These are phyloP conservation scores for Pseudocercospora fijiensis DNA, from an alignment of 2,329 filamentous ascomycete species.

Conservation along the genomic window DNA sequence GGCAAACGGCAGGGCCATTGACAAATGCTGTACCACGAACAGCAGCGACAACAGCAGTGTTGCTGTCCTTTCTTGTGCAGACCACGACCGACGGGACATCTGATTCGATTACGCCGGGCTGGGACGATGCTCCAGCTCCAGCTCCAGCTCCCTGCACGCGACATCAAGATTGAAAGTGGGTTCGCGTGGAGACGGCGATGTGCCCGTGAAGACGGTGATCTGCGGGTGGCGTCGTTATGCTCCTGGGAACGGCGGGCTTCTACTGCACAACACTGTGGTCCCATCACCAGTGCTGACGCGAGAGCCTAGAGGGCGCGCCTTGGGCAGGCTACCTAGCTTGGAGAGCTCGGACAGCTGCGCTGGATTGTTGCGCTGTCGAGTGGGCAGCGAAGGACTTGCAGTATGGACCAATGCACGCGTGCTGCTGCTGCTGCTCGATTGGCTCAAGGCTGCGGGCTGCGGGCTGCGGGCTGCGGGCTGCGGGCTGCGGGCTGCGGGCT, in stretches of 20 bases:
- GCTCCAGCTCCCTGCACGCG: not conserved
- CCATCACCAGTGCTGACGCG: conserved; percentile 9
- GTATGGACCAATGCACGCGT: too few species aligned
- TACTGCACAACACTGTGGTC: conserved; percentile 17
- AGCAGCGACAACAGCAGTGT: not conserved
- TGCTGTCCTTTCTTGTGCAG: not conserved
- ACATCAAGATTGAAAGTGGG: not conserved
- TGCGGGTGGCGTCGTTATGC: not conserved
- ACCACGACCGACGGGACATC: not conserved
- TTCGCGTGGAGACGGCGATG: conserved; percentile 3
- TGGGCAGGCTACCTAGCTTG: not conserved
- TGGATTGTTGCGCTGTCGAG: not conserved
- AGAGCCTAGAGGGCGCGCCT: not conserved
- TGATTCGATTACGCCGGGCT: not conserved
- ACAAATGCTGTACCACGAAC: not conserved
- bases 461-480: conserved; percentile 10
- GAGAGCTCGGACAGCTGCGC: too few species aligned
- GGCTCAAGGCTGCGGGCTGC: conserved; percentile 12
- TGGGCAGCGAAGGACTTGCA: too few species aligned
- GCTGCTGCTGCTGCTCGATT: conserved; percentile 10
- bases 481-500: too few species aligned
- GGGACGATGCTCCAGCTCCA: not conserved
- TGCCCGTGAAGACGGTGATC: not conserved
- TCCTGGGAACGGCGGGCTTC: not conserved
- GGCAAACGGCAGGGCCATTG: not conserved